Evolutionary conservation across 108 stramenopile species (phyloP).

Genomic region (Hondaea fermentalgiana): DNA sequence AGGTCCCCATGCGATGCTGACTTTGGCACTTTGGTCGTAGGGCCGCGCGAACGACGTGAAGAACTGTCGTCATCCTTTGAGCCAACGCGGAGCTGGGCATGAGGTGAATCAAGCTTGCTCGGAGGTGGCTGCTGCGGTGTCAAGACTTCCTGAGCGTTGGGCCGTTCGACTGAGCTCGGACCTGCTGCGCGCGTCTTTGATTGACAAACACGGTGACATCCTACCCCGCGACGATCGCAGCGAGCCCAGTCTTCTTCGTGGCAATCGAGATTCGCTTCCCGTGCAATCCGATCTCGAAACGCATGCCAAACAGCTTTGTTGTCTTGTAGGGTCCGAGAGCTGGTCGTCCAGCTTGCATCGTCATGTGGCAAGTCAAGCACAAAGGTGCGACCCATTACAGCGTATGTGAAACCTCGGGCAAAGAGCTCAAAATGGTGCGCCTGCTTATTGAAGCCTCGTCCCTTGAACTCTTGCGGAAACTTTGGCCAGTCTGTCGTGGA

Average conservation of each 20-base stretch:
- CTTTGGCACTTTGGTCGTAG: too few relatives aligned
- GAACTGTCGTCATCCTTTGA: too few relatives aligned
- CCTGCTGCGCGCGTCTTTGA: not conserved
- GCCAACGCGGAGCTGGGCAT: too few relatives aligned
- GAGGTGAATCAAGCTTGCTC: too few relatives aligned
- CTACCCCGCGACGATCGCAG: not conserved
- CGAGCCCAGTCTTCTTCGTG: not conserved
- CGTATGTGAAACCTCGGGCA: not conserved
- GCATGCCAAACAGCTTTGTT: not conserved
- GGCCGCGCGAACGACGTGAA: too few relatives aligned
- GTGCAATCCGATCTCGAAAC: not conserved
- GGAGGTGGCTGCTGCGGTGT: too few relatives aligned
- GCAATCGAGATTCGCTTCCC: not conserved
- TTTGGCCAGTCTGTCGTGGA: not conserved
- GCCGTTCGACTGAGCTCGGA: too few relatives aligned
- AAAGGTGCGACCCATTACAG: not conserved
- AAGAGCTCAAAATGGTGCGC: not conserved
- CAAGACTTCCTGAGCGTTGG: too few relatives aligned
- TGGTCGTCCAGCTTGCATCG: not conserved
- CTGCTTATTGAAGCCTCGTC: slow-evolving; percentile 5
- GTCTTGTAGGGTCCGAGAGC: not conserved
- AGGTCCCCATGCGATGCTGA: not conserved
- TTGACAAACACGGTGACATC: not conserved
- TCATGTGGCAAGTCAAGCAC: not conserved
- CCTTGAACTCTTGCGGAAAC: not conserved